Conservation (phyloP, 352 stramenopile species). For the Saprolegnia diclina region DNA sequence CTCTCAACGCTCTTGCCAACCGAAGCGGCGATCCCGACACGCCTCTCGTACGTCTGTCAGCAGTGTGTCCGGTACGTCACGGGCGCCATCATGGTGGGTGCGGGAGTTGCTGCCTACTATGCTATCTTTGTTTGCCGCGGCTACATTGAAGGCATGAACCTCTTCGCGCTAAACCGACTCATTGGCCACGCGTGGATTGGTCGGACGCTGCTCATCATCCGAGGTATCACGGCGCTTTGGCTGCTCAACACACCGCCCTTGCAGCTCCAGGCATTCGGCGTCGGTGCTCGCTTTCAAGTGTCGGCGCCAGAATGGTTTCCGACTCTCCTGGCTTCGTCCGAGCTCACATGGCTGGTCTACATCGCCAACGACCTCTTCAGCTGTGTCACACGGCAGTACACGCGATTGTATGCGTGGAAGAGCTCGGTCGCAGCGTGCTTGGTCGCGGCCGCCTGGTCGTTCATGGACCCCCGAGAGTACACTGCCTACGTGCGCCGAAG, state of each 20-base stretch:
- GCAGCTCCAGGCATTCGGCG: background rate
- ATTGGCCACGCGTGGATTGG: slow-evolving; percentile 9
- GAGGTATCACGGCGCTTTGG: background rate
- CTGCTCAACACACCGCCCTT: slow-evolving; percentile 2
- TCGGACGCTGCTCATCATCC: slow-evolving; percentile 7
- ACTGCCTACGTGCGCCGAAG: slow-evolving; percentile 27
- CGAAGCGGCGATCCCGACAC: background rate
- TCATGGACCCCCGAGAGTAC: background rate
- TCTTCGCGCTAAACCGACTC: slow-evolving; percentile 4
- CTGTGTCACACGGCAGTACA: slow-evolving; percentile 14
- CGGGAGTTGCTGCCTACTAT: background rate
- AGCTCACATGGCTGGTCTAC: slow-evolving; percentile 13
- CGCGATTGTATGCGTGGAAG: background rate
- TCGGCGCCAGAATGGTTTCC: background rate
- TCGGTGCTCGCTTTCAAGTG: background rate
- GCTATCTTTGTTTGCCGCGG: background rate
- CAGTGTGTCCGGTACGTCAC: background rate
- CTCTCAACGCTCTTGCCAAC: background rate
- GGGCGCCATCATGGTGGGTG: background rate
- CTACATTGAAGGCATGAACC: slow-evolving; percentile 1
- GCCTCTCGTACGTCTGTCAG: background rate
- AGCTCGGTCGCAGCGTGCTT: slow-evolving; percentile 17
- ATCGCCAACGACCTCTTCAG: slow-evolving; percentile 1
- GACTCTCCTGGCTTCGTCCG: background rate
- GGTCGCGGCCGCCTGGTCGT: background rate